Conservation (phyloP, 2,329 filamentous ascomycete genomes). For the Fusarium tuaranense region DNA sequence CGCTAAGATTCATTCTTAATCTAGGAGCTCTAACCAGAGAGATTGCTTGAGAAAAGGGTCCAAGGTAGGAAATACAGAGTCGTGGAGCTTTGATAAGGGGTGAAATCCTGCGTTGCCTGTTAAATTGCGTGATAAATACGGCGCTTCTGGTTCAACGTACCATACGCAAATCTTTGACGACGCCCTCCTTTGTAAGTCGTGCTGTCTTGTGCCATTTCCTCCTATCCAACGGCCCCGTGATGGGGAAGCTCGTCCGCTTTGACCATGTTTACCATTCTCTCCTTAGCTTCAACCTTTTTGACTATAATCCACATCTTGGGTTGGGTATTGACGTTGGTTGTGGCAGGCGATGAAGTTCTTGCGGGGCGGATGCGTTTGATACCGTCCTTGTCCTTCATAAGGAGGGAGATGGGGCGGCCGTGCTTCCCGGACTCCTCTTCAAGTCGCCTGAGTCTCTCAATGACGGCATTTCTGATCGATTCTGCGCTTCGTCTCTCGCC, state of each 20-base stretch:
- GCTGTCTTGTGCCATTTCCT: neutral
- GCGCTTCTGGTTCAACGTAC: too few relatives aligned
- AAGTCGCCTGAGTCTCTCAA: neutral
- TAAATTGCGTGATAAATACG: too few relatives aligned
- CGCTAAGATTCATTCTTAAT: too few relatives aligned
- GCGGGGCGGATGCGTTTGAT: neutral
- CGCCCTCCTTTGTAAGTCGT: neutral
- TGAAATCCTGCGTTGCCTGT: too few relatives aligned
- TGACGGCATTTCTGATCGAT: neutral
- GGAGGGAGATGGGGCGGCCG: neutral
- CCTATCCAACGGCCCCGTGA: neutral
- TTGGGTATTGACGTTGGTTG: neutral
- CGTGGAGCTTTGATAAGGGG: too few relatives aligned
- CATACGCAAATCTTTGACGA: neutral
- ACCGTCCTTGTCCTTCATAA: neutral
- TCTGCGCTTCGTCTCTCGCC: neutral
- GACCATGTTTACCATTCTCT: neutral
- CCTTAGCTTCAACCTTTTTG: neutral
- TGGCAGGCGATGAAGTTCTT: neutral
- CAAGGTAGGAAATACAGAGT: too few relatives aligned
- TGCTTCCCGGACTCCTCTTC: neutral
- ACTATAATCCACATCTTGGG: neutral
- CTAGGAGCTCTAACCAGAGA: too few relatives aligned
- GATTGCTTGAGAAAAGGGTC: too few relatives aligned
- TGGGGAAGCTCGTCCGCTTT: neutral